Evolutionary conservation across 1,284 basidiomycete species (phyloP), one percentile per base, ranked within the genome.

Genomic region (Fomitopsis palustris): DNA sequence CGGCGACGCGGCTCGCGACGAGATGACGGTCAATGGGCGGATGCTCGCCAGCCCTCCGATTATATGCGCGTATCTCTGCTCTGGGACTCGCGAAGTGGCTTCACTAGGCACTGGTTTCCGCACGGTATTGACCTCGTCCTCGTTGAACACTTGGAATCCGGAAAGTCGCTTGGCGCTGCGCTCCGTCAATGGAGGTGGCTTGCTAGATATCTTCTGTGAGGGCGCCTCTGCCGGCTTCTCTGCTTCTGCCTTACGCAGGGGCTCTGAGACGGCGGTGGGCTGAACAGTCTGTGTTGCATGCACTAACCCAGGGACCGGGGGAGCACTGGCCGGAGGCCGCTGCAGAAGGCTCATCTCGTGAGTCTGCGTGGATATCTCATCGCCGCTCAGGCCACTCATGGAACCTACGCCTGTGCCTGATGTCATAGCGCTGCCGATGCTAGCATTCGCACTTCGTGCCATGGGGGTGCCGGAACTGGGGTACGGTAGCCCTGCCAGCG

Each of bases 401-500:
- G 29, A 31, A 10, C 54, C 55, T 23, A 51, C 21, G 9, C 49
- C 49, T 17, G 55, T 43, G 33, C 59, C 55, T 7, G 53, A 23
- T 23, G 59, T 60, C 9, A 67, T 59, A 5, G 64, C 66, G 53
- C 68, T 70, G 2, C 65, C 63, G 53, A 64, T 65, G 61, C 70
- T 72, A 49, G 65, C 58, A 51, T 70, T 72, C 42, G 68, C 67
- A 52, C 58, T 66, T 3, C 62, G 66, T 10, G 65, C 66, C 14
- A 67, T 35, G 4, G 69, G 61, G 9, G 67, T 58, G 1, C 67
- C 69, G 29, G 68, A 60, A 56, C 60, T 68, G 31, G 68, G 56
- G 55, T 68, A 68, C 8, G 71, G 71, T 6, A 72, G 61, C 10
- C 66, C 65, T 25, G 69, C 67, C 21, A 72, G 56, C 3, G 64